Conservation (phyloP, 352 stramenopile species). For the Phytopythium helicoides region DNA sequence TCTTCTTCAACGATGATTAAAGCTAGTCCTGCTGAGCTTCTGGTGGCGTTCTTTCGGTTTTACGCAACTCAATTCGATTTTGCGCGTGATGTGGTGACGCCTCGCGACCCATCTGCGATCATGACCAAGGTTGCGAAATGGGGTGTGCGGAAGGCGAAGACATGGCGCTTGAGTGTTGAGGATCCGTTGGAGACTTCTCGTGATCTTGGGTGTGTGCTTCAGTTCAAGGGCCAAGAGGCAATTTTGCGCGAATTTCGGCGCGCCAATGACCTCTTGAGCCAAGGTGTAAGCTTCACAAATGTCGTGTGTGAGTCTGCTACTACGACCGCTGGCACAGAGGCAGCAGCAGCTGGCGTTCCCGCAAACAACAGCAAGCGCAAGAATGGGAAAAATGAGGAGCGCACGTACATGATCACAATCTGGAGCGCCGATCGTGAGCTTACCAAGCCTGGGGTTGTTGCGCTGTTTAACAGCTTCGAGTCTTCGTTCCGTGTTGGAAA, state of each 20-base stretch:
- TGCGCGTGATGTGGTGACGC: constrained; percentile 89
- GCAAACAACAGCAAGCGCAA: constrained; percentile 5
- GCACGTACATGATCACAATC: constrained; percentile 31
- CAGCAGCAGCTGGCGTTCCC: constrained; percentile 7
- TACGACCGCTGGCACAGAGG: constrained; percentile 5
- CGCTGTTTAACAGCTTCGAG: constrained; percentile 34
- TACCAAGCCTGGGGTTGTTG: constrained; percentile 24
- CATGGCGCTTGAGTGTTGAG: constrained; percentile 85
- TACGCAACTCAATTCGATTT: constrained; percentile 97
- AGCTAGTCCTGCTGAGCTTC: constrained; percentile 66
- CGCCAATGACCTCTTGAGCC: constrained; percentile 41
- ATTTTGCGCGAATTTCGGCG: constrained; percentile 69
- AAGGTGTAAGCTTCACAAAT: constrained; percentile 48
- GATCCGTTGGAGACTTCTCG: constrained; percentile 78
- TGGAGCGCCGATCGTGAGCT: constrained; percentile 33
- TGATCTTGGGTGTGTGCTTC: constrained; percentile 78
- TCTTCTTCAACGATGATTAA: background rate
- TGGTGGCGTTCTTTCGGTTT: constrained; percentile 96
- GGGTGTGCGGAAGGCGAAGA: constrained; percentile 45
- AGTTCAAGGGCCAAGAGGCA: constrained; percentile 56
- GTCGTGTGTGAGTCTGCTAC: constrained; percentile 31
- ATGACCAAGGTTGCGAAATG: constrained; percentile 42
- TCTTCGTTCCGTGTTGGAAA: constrained; percentile 32
- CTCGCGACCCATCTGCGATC: constrained; percentile 60
- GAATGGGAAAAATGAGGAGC: constrained; percentile 20